Evolutionary conservation across 345 rosid genomes (phyloP), one percentile per base, ranked within the genome.

Genomic region (Aurinia saxatilis): DNA sequence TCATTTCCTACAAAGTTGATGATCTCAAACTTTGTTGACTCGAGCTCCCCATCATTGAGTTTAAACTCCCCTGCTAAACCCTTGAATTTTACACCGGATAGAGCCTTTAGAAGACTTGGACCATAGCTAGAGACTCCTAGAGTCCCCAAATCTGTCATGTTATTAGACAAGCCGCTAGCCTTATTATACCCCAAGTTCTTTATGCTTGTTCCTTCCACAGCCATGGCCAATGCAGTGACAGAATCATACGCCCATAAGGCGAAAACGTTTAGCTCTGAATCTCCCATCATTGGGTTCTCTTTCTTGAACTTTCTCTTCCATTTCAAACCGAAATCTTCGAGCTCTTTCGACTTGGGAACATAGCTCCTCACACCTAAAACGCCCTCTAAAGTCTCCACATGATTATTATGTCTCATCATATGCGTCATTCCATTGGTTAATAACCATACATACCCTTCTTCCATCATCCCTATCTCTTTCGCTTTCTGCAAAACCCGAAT

Each of bases 401-500:
- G n/a, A n/a, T 51, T 19, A 10, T 29, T 29, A 8, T 19, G 17
- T 7, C 59, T 63, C 16, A 78, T 5, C 45, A 48, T 35, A 21
- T 60, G 50, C 21, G 73, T 54, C 25, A 72, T 52, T 10, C 44
- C 53, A 2, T 63, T 27, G 18, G 82, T 68, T 30, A 66, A 7
- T 44, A 87, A 62, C 91, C 95, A 87, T 9, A 68, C 84, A 36
- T 79, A 84, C 2, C 91, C 91, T 19, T 69, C 50, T 1, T 62
- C 42, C 86, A 87, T 79, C 88, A 87, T 87, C 23, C 87, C 86
- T 0, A 41, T 49, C 65, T 78, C 74, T 29, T 44, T 53, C 1
- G 80, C 87, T 63, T 50, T 70, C 2, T 66, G 16, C n/a, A 87
- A 78, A 29, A 84, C 1, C 1, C 79, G 50, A 35, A 73, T 30